phyloP scores from a whole-genome alignment of 768 basidiomycete genomes.

The Tylopilus felleus region DNA sequence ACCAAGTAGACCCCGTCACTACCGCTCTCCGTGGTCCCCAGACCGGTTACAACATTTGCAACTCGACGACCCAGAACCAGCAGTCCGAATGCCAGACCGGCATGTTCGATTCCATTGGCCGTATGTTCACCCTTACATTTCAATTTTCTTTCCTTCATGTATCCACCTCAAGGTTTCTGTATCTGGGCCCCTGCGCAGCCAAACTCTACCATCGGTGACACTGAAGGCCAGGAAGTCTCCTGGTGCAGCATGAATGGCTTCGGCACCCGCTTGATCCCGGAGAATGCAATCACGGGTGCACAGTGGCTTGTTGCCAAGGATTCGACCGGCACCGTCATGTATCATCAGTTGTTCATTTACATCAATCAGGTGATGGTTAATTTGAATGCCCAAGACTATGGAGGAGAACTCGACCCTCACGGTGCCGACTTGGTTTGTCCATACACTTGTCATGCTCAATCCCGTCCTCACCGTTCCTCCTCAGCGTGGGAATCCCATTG shows the following conservation, averaged over 20 bases:
- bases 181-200: conserved; percentile 55
- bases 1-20: conserved; percentile 45
- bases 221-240: conserved; percentile 66
- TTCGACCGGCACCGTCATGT: conserved; percentile 20
- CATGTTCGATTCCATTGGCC: conserved; percentile 52
- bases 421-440: conserved; percentile 60
- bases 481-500: conserved; percentile 78
- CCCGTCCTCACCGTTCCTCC: conserved; percentile 5
- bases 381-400: conserved; percentile 50
- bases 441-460: conserved; percentile 5
- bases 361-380: conserved; percentile 63
- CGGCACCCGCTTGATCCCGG: conserved; percentile 71
- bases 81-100: conserved; percentile 67
- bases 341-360: conserved; percentile 58
- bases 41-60: conserved; percentile 63
- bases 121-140: conserved; percentile 18
- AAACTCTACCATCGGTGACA: conserved; percentile 56
- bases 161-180: conserved; percentile 53
- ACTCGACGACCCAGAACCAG: conserved; percentile 62
- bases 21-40: conserved; percentile 53
- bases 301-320: conserved; percentile 58
- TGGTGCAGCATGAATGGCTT: conserved; percentile 67
- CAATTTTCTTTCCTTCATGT: conserved; percentile 22
- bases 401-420: conserved; percentile 77
- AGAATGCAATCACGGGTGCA: conserved; percentile 57